Evolutionary conservation across 2,329 filamentous ascomycete genomes (phyloP).

Genomic region (Alternaria sp.): DNA sequence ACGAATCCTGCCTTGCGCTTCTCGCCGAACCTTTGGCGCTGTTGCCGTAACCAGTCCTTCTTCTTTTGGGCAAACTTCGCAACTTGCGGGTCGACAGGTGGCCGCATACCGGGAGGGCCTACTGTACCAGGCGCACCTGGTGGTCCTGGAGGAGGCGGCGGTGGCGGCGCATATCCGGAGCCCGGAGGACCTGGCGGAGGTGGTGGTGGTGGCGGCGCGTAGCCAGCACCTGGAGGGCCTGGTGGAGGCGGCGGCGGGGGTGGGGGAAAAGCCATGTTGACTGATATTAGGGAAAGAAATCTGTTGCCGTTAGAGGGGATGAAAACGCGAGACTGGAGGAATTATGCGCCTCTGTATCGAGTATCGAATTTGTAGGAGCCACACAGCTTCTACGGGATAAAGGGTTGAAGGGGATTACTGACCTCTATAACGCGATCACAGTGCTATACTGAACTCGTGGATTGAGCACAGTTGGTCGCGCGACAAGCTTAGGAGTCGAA

Average conservation of each 20-base stretch:
- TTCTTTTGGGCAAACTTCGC: constrained; percentile 99
- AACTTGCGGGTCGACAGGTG: constrained; percentile 78
- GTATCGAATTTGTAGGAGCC: neutral
- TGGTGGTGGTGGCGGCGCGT: constrained; percentile 44
- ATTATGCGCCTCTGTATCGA: neutral
- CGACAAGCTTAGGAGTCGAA: constrained; percentile 27
- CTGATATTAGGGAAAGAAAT: neutral
- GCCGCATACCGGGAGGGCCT: constrained; percentile 71
- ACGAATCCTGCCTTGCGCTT: constrained; percentile 96
- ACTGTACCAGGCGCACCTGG: constrained; percentile 57
- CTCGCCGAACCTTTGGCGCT: constrained; percentile 93
- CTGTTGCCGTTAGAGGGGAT: constrained; percentile 1
- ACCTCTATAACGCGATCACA: constrained; percentile 4
- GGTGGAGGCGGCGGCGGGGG: constrained; percentile 37
- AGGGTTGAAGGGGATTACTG: neutral
- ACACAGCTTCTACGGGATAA: neutral
- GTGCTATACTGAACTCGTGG: constrained; percentile 11
- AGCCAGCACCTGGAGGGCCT: constrained; percentile 32
- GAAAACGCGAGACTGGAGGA: neutral
- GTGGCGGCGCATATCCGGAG: constrained; percentile 56
- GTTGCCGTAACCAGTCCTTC: constrained; percentile 94
- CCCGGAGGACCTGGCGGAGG: constrained; percentile 39
- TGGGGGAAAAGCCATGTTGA: constrained; percentile 36
- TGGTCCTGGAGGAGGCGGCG: constrained; percentile 62
- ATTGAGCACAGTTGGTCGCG: constrained; percentile 18